These are phyloP conservation scores for Microdochium paspali DNA, from an alignment of 2,329 filamentous ascomycete genomes.

Conservation along the genomic window DNA sequence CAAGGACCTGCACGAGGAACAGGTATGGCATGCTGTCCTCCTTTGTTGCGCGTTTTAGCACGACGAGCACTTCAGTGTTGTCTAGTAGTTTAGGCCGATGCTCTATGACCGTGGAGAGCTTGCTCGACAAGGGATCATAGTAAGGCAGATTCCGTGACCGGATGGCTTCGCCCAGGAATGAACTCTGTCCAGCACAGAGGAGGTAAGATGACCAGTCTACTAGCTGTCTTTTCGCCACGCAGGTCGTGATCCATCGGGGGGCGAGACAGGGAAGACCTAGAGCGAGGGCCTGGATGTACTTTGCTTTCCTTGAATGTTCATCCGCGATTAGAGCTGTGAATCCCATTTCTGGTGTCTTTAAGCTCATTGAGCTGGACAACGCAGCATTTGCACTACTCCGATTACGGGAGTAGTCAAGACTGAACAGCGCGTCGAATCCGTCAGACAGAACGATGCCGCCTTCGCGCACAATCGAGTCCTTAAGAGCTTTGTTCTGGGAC, in stretches of 20 bases:
- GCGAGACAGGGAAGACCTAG: conserved; percentile 82
- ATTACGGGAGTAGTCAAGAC: conserved; percentile 23
- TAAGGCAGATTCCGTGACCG: conserved; percentile 60
- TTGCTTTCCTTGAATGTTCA: conserved; percentile 73
- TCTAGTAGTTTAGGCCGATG: conserved; percentile 54
- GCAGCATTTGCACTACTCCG: conserved; percentile 11
- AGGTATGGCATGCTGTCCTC: conserved; percentile 63
- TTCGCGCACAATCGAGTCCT: conserved; percentile 54
- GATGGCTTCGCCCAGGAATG: conserved; percentile 65
- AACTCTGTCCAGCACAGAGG: conserved; percentile 74
- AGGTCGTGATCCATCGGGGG: conserved; percentile 70
- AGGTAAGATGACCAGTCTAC: conserved; percentile 75
- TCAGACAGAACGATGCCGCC: conserved; percentile 64
- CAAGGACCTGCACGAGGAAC: conserved; percentile 72
- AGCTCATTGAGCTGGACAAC: conserved; percentile 28
- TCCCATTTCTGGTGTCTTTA: conserved; percentile 48
- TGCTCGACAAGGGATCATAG: conserved; percentile 49
- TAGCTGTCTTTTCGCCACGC: conserved; percentile 48
- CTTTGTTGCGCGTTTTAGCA: conserved; percentile 57
- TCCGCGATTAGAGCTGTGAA: conserved; percentile 86
- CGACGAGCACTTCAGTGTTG: conserved; percentile 59
- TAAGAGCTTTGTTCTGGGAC: conserved; percentile 36
- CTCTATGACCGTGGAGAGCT: conserved; percentile 46
- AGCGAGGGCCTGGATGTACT: conserved; percentile 91
- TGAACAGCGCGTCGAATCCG: conserved; percentile 78